phyloP scores from a whole-genome alignment of 2,329 filamentous ascomycete genomes.

The Falciphora oryzae region DNA sequence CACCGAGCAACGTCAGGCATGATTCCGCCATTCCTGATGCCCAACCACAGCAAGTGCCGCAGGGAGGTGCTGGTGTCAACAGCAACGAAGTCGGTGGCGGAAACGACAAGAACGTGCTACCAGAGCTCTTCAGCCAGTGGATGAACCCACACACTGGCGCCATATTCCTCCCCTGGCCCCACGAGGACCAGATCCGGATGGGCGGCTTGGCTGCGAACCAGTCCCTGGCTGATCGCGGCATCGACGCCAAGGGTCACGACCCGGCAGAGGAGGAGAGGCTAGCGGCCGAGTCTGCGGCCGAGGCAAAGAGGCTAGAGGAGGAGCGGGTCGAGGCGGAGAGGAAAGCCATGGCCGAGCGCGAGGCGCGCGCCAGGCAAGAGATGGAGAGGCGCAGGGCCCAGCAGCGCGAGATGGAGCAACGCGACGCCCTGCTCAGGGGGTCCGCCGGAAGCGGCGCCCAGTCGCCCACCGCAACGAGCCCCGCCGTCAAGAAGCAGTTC shows the following conservation, averaged over 20 bases:
- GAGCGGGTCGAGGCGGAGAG: conserved; percentile 36
- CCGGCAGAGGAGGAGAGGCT: conserved; percentile 49
- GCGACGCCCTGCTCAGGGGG: conserved; percentile 30
- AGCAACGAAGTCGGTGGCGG: conserved; percentile 18
- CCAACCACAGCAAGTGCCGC: conserved; percentile 11
- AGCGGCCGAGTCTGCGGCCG: conserved; percentile 34
- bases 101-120: conserved; percentile 30
- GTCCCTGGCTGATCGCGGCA: conserved; percentile 53
- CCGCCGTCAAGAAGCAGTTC: conserved; percentile 42
- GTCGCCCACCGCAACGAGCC: conserved; percentile 9
- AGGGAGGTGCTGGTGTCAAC: neutral
- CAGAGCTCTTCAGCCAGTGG: conserved; percentile 41
- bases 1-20: conserved; percentile 14
- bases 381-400: conserved; percentile 37
- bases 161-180: conserved; percentile 73
- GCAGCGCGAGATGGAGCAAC: conserved; percentile 37
- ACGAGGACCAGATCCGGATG: conserved; percentile 60
- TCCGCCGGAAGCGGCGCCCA: conserved; percentile 21
- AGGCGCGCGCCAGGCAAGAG: conserved; percentile 43
- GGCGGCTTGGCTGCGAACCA: conserved; percentile 64
- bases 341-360: conserved; percentile 32
- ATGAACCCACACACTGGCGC: conserved; percentile 51
- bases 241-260: conserved; percentile 56
- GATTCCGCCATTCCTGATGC: conserved; percentile 3
- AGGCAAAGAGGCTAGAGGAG: conserved; percentile 44